Evolutionary conservation across 257 asterid species (phyloP).

Genomic region (Solanum appendiculatum): DNA sequence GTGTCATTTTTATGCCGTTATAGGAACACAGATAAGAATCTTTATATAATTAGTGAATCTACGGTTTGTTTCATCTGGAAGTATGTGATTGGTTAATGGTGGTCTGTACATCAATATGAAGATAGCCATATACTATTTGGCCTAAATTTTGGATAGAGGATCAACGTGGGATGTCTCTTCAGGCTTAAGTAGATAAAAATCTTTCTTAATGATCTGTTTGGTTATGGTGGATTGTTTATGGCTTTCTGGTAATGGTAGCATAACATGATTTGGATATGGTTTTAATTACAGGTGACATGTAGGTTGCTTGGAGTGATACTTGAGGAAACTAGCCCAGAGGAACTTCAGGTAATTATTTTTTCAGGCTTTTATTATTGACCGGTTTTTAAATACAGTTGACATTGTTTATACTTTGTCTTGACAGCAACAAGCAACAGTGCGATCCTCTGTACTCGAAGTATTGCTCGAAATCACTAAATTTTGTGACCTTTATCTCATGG

Average conservation of each 20-base stretch:
- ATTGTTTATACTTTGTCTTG: constrained; percentile 15
- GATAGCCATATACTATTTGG: background rate
- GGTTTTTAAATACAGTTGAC: constrained; percentile 7
- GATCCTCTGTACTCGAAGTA: constrained; percentile 74
- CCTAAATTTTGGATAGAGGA: background rate
- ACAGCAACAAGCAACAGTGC: constrained; percentile 86
- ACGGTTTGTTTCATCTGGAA: background rate
- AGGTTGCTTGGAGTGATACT: constrained; percentile 72
- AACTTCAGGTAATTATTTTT: constrained; percentile 58
- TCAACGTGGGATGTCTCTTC: background rate
- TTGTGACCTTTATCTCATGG: constrained; percentile 97
- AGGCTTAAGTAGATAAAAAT: background rate
- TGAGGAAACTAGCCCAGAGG: constrained; percentile 81
- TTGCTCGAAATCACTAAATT: constrained; percentile 83
- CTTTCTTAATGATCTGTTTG: background rate
- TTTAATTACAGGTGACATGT: constrained; percentile 63
- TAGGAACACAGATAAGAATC: background rate
- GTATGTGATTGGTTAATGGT: background rate
- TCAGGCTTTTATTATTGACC: background rate
- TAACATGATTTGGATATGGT: background rate
- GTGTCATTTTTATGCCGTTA: background rate
- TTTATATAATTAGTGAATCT: background rate
- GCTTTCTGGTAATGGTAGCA: background rate
- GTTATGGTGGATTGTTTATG: background rate
- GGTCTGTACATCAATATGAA: background rate